These are phyloP conservation scores for Pluteus cervinus DNA, from an alignment of 768 basidiomycete species.

Conservation along the genomic window DNA sequence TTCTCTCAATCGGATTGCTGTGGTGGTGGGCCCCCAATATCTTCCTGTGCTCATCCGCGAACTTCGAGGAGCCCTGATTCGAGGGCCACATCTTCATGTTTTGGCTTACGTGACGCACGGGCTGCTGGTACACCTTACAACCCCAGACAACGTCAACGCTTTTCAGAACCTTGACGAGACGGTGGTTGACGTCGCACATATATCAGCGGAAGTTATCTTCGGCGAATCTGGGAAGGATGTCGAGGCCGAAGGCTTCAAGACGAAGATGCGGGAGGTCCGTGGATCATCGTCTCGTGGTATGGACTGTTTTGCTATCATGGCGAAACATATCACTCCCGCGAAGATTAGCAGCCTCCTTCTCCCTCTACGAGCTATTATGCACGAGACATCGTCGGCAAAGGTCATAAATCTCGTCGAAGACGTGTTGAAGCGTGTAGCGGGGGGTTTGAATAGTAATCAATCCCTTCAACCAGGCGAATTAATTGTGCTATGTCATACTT, in stretches of 20 bases:
- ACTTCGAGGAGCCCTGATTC: constrained; percentile 74
- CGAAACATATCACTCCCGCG: constrained; percentile 70
- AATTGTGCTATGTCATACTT: constrained; percentile 78
- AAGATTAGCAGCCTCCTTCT: constrained; percentile 71
- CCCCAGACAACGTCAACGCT: constrained; percentile 41
- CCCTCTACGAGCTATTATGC: constrained; percentile 80
- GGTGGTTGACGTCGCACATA: constrained; percentile 70
- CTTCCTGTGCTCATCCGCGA: constrained; percentile 73
- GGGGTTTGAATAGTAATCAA: constrained; percentile 80
- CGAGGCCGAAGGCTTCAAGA: constrained; percentile 85
- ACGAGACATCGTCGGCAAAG: constrained; percentile 76
- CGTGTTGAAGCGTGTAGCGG: constrained; percentile 73
- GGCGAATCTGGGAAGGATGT: constrained; percentile 91
- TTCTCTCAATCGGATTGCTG: constrained; percentile 73
- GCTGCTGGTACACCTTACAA: constrained; percentile 74
- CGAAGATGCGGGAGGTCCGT: constrained; percentile 89
- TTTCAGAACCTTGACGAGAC: constrained; percentile 71
- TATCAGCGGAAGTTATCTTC: constrained; percentile 88
- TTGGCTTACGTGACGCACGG: constrained; percentile 82
- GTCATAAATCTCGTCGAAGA: constrained; percentile 85
- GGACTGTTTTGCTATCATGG: constrained; percentile 79
- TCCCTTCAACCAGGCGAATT: constrained; percentile 65
- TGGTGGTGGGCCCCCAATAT: constrained; percentile 66
- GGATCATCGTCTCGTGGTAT: constrained; percentile 77
- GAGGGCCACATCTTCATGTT: constrained; percentile 93